phyloP scores from a whole-genome alignment of 495 filamentous ascomycete species.

The Diplogelasinospora grovesii region DNA sequence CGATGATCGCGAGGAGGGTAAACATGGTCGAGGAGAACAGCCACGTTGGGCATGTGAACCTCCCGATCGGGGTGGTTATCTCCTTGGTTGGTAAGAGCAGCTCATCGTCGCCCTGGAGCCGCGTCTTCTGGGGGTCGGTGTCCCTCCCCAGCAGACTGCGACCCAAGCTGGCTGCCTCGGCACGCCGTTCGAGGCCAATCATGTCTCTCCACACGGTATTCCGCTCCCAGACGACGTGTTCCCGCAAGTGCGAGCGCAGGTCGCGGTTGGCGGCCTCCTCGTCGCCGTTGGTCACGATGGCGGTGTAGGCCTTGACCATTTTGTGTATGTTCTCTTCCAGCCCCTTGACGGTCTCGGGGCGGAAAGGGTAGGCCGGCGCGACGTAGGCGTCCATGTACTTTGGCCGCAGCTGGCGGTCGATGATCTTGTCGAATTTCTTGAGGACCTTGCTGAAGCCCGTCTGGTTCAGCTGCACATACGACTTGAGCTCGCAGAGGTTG shows the following conservation, averaged over 20 bases:
- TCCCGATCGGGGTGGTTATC: slow-evolving; percentile 73
- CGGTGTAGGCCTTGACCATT: slow-evolving; percentile 74
- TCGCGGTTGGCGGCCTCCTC: slow-evolving; percentile 67
- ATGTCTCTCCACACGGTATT: slow-evolving; percentile 99
- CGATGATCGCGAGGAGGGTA: slow-evolving; percentile 62
- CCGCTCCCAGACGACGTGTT: slow-evolving; percentile 98
- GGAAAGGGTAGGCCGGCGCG: slow-evolving; percentile 69
- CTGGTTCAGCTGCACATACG: slow-evolving; percentile 91
- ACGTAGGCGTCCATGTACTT: slow-evolving; percentile 71
- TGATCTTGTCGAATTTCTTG: slow-evolving; percentile 98
- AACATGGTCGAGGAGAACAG: slow-evolving; percentile 75
- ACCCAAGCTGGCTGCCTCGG: slow-evolving; percentile 90
- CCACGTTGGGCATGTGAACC: slow-evolving; percentile 70
- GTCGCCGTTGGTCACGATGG: slow-evolving; percentile 75
- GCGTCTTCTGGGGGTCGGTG: slow-evolving; percentile 57
- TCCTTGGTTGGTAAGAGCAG: slow-evolving; percentile 50
- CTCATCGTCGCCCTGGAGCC: slow-evolving; percentile 76
- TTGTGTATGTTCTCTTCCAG: slow-evolving; percentile 63
- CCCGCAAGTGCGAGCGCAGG: slow-evolving; percentile 81
- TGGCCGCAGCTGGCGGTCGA: slow-evolving; percentile 68
- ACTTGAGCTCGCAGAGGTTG: slow-evolving; percentile 89
- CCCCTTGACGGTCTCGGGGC: slow-evolving; percentile 56
- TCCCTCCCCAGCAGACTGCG: slow-evolving; percentile 74
- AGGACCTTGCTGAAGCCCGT: slow-evolving; percentile 93
- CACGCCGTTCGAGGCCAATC: slow-evolving; percentile 95